These are phyloP conservation scores for Cyberlindnera suaveolens DNA, from an alignment of 805 yeast species.

Conservation along the genomic window DNA sequence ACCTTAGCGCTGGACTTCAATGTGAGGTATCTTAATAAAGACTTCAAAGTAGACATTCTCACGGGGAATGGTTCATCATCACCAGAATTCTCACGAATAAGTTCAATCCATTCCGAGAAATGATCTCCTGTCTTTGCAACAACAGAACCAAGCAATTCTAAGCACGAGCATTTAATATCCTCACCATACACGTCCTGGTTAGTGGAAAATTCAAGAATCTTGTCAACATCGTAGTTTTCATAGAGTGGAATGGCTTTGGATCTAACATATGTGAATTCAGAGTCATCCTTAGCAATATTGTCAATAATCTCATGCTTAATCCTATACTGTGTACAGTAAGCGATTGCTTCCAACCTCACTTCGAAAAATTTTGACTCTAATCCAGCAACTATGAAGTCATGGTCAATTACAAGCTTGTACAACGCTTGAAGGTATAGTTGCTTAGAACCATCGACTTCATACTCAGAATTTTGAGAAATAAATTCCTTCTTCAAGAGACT, in stretches of 20 bases:
- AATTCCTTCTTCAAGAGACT: constrained; percentile 31
- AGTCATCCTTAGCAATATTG: constrained; percentile 20
- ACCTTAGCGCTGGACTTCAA: constrained; percentile 12
- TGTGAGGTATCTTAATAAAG: constrained; percentile 29
- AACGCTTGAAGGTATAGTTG: constrained; percentile 38
- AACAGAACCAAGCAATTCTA: constrained; percentile 47
- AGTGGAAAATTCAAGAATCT: constrained; percentile 26
- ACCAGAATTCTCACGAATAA: constrained; percentile 13
- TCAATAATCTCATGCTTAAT: constrained; percentile 6
- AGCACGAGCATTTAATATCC: constrained; percentile 39
- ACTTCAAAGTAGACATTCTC: constrained; percentile 39
- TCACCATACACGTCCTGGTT: constrained; percentile 33
- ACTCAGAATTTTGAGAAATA: constrained; percentile 21
- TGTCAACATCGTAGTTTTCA: constrained; percentile 17
- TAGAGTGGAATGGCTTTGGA: constrained; percentile 28
- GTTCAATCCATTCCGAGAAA: constrained; percentile 18
- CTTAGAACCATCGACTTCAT: constrained; percentile 40
- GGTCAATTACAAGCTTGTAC: constrained; percentile 21
- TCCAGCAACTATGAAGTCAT: constrained; percentile 28
- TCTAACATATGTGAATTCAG: constrained; percentile 39
- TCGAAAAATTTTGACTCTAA: constrained; percentile 36
- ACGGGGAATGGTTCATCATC: constrained; percentile 41
- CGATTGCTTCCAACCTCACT: constrained; percentile 38
- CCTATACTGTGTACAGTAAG: constrained; percentile 20
- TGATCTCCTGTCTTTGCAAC: constrained; percentile 24